These are phyloP conservation scores for Yamadazyma phyllophila DNA, from an alignment of 805 yeast species.

Conservation along the genomic window DNA sequence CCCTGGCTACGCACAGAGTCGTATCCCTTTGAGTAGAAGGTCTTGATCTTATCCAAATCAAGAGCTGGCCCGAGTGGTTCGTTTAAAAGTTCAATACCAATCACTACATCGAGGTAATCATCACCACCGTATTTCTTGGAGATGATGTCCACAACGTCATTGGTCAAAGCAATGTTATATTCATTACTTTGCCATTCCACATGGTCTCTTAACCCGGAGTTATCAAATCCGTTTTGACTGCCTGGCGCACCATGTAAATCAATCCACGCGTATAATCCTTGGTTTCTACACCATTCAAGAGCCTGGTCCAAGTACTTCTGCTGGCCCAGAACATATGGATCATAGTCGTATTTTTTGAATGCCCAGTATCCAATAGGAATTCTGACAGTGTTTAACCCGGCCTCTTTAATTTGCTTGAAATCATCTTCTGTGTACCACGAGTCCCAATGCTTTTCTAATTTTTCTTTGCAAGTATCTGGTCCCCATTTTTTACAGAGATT, in stretches of 20 bases:
- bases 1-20: slow-evolving; percentile 57
- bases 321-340: slow-evolving; percentile 89
- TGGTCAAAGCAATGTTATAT: slow-evolving; percentile 53
- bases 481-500: slow-evolving; percentile 65
- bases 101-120: slow-evolving; percentile 65
- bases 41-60: slow-evolving; percentile 55
- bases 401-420: slow-evolving; percentile 52
- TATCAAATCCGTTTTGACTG: slow-evolving; percentile 94
- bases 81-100: slow-evolving; percentile 81
- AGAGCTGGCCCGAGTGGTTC: slow-evolving; percentile 82
- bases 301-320: slow-evolving; percentile 70
- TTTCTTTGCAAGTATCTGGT: slow-evolving; percentile 46
- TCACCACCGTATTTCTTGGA: slow-evolving; percentile 61
- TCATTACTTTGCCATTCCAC: slow-evolving; percentile 51
- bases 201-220: slow-evolving; percentile 78
- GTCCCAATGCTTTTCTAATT: slow-evolving; percentile 71
- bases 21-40: slow-evolving; percentile 65
- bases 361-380: slow-evolving; percentile 98
- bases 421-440: slow-evolving; percentile 75
- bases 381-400: slow-evolving; percentile 81
- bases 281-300: slow-evolving; percentile 64
- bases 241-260: slow-evolving; percentile 98
- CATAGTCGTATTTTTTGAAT: slow-evolving; percentile 55
- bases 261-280: slow-evolving; percentile 76
- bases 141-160: slow-evolving; percentile 53